These are phyloP conservation scores for Zygoascus meyerae DNA, from an alignment of 1,139 yeast genomes.

Conservation along the genomic window DNA sequence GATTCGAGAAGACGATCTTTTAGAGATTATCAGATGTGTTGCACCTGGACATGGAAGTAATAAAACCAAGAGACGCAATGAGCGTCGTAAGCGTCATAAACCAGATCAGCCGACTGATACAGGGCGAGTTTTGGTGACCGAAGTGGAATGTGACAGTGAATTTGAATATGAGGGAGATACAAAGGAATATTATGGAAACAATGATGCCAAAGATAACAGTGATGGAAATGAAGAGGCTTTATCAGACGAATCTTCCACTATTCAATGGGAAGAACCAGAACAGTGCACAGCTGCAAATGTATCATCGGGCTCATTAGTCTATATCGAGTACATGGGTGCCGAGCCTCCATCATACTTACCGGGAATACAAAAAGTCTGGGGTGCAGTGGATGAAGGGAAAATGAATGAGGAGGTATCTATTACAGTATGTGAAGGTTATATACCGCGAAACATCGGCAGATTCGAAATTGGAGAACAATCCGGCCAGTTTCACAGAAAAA, in stretches of 20 bases:
- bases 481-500: background rate
- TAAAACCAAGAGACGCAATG: slow-evolving; percentile 18
- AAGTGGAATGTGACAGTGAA: slow-evolving; percentile 2
- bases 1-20: slow-evolving; percentile 12
- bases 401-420: background rate
- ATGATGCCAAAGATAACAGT: background rate
- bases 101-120: background rate
- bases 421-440: slow-evolving; percentile 2
- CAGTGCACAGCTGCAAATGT: too few relatives aligned
- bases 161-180: background rate
- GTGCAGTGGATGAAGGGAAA: background rate
- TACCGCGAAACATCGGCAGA: slow-evolving; percentile 3
- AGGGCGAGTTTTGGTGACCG: background rate
- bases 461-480: slow-evolving; percentile 15
- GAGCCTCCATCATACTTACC: slow-evolving; percentile 6
- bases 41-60: slow-evolving; percentile 16
- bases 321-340: slow-evolving; percentile 7
- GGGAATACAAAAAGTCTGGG: background rate
- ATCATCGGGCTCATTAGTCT: slow-evolving; percentile 1
- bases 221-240: slow-evolving; percentile 4
- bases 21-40: slow-evolving; percentile 9
- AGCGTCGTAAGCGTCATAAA: slow-evolving; percentile 11
- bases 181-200: background rate
- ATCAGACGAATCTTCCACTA: background rate
- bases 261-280: too few relatives aligned